phyloP scores from a whole-genome alignment of 2,329 filamentous ascomycete genomes.

The Ophiostoma ulmi region DNA sequence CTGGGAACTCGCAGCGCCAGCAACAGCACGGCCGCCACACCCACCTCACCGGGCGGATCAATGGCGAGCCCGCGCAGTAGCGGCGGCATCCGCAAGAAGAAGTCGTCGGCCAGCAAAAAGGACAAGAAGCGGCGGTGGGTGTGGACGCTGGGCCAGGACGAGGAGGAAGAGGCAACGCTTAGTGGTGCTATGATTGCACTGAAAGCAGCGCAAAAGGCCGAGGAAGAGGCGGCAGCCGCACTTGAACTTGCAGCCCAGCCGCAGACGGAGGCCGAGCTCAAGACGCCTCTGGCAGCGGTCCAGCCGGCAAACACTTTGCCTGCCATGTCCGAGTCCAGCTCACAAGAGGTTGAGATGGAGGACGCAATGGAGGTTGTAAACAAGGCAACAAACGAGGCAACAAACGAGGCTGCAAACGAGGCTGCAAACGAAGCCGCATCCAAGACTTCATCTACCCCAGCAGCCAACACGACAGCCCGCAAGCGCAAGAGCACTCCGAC shows the following conservation, averaged over 20 bases:
- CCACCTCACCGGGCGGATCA: constrained; percentile 22
- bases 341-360: constrained; percentile 20
- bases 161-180: constrained; percentile 41
- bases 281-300: constrained; percentile 16
- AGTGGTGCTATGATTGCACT: constrained; percentile 31
- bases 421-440: background rate
- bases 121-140: constrained; percentile 62
- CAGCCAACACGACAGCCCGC: background rate
- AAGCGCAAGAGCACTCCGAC: constrained; percentile 27
- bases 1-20: constrained; percentile 42
- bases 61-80: constrained; percentile 38
- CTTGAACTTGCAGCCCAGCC: background rate
- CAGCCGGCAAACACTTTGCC: background rate
- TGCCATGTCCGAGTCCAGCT: background rate
- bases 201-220: constrained; percentile 28
- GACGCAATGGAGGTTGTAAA: background rate
- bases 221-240: constrained; percentile 11
- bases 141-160: constrained; percentile 58
- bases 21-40: constrained; percentile 29
- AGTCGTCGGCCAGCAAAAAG: constrained; percentile 43
- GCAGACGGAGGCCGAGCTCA: background rate
- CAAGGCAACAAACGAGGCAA: background rate
- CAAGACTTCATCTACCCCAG: background rate
- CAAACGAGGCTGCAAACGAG: background rate
- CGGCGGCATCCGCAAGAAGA: constrained; percentile 49